Conservation (phyloP, 208 protist genomes). For the Acanthamoeba lenticulata region DNA sequence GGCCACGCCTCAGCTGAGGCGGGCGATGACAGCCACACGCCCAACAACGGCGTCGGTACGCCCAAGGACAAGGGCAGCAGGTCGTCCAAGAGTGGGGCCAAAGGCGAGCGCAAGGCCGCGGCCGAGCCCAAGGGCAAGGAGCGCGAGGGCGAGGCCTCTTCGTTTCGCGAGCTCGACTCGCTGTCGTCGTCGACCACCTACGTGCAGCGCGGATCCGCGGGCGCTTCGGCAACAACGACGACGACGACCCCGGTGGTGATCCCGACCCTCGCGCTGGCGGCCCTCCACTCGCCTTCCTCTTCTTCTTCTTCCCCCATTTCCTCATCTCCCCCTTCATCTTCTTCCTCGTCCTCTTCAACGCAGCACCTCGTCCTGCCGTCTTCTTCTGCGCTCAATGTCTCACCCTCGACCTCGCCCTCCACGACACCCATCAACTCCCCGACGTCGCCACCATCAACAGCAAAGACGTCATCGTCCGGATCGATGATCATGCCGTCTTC, state of each 20-base stretch:
- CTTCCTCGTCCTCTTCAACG: not conserved
- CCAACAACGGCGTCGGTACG: no score
- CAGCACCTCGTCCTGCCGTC: no score
- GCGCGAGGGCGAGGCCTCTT: not conserved
- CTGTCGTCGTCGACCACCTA: constrained; percentile 78
- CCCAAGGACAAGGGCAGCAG: not conserved
- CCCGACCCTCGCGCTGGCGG: not conserved
- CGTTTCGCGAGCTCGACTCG: not conserved
- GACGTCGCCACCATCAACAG: no score
- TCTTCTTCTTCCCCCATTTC: not conserved
- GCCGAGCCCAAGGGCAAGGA: no score
- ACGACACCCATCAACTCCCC: no score
- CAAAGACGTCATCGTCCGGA: not conserved
- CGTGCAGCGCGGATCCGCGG: constrained; percentile 64
- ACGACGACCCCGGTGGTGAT: not conserved
- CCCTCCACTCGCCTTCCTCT: not conserved
- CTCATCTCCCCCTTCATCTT: not conserved
- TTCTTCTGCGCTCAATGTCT: no score
- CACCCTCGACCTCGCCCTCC: no score
- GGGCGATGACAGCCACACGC: no score
- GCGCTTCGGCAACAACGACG: not conserved
- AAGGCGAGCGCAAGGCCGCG: not conserved
- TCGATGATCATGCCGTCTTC: not conserved
- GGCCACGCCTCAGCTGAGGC: no score
- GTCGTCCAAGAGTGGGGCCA: not conserved